Evolutionary conservation across 495 filamentous ascomycete species (phyloP).

Genomic region (Penicillium roqueforti): DNA sequence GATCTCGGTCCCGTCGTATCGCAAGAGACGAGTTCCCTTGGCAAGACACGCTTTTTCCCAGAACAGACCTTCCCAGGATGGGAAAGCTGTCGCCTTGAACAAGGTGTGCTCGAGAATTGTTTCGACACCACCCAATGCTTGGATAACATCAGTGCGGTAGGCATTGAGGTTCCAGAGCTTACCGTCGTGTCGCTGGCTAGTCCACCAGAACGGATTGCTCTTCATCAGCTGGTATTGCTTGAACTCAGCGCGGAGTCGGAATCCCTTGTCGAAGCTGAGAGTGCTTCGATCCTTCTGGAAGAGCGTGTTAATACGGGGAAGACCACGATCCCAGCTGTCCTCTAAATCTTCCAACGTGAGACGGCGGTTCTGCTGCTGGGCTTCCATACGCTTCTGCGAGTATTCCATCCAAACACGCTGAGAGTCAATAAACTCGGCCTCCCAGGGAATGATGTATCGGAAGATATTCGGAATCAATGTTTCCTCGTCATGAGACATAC

Average conservation of each 20-base stretch:
- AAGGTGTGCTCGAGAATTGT: slow-evolving; percentile 97
- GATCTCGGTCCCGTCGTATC: slow-evolving; percentile 38
- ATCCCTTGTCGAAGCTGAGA: slow-evolving; percentile 97
- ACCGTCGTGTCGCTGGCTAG: slow-evolving; percentile 94
- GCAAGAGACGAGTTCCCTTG: slow-evolving; percentile 36
- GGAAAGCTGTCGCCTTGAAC: slow-evolving; percentile 98
- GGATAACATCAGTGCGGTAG: slow-evolving; percentile 97
- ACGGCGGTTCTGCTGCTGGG: slow-evolving; percentile 94
- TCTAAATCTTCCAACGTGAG: slow-evolving; percentile 95
- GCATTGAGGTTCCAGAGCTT: slow-evolving; percentile 99
- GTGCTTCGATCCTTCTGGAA: slow-evolving; percentile 99
- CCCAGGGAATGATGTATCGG: slow-evolving; percentile 99
- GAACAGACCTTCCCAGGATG: slow-evolving; percentile 97
- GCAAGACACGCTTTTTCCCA: slow-evolving; percentile 79
- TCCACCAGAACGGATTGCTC: slow-evolving; percentile 99
- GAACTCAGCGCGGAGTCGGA: slow-evolving; percentile 93
- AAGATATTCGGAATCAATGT: slow-evolving; percentile 99
- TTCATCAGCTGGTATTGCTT: slow-evolving; percentile 99
- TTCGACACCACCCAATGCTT: slow-evolving; percentile 98
- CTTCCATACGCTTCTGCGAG: slow-evolving; percentile 94
- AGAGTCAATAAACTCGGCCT: slow-evolving; percentile 98
- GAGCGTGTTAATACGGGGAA: slow-evolving; percentile 97
- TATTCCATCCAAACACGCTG: slow-evolving; percentile 99
- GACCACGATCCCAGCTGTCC: slow-evolving; percentile 97
- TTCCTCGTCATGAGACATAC: slow-evolving; percentile 98